These are phyloP conservation scores for Prinsepia uniflora DNA, from an alignment of 306 rosid genomes.

Conservation along the genomic window DNA sequence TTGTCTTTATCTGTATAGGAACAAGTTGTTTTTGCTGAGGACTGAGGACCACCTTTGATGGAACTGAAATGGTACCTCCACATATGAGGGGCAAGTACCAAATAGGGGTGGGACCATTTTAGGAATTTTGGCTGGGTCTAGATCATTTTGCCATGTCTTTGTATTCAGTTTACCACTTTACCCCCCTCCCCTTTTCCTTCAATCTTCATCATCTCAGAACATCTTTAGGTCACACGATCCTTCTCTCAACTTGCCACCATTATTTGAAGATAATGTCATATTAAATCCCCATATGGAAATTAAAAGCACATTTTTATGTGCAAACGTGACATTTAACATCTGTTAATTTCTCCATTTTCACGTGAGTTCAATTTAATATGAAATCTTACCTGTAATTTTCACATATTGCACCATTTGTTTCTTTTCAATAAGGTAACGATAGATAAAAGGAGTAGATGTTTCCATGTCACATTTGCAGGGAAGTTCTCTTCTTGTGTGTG, in stretches of 20 bases:
- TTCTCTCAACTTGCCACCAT: not conserved
- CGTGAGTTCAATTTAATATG: too few relatives aligned
- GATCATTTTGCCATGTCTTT: not conserved
- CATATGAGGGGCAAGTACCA: not conserved
- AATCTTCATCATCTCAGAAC: too few relatives aligned
- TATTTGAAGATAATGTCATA: not conserved
- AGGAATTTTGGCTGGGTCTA: not conserved
- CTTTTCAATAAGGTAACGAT: too few relatives aligned
- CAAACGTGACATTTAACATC: not conserved
- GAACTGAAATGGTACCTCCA: constrained; percentile 10
- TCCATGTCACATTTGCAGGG: not conserved
- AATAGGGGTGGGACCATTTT: constrained; percentile 1
- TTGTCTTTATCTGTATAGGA: constrained; percentile 4
- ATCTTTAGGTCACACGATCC: not conserved
- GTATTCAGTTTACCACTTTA: too few relatives aligned
- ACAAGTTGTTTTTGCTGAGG: constrained; percentile 12
- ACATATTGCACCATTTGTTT: too few relatives aligned
- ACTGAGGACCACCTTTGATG: constrained; percentile 17
- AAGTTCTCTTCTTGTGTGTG: not conserved
- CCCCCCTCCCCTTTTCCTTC: too few relatives aligned
- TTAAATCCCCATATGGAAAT: not conserved
- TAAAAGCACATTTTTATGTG: not conserved
- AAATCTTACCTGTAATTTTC: too few relatives aligned
- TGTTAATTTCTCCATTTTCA: too few relatives aligned
- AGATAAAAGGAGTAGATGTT: too few relatives aligned